These are phyloP conservation scores for Fusarium sp. DNA, from an alignment of 2,329 filamentous ascomycete species.

Conservation along the genomic window DNA sequence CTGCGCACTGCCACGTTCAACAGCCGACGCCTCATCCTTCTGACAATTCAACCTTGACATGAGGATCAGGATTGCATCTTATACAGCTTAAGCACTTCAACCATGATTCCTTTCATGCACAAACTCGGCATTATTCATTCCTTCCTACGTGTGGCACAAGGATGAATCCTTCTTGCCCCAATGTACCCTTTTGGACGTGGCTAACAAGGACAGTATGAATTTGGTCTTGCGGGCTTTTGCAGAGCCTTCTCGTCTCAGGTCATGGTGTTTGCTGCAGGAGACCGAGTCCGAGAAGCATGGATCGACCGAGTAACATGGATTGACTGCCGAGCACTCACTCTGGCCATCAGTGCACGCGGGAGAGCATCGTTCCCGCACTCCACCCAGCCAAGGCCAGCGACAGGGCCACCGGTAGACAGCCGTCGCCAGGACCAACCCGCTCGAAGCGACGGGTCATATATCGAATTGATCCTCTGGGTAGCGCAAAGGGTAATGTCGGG, in stretches of 20 bases:
- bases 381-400: neutral
- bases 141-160: neutral
- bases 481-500: neutral
- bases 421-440: neutral
- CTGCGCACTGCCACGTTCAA: neutral
- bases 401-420: neutral
- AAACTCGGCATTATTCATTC: neutral
- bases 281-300: constrained; percentile 9
- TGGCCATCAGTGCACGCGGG: constrained; percentile 21
- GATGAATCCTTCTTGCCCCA: neutral
- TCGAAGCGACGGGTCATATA: neutral
- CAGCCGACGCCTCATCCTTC: neutral
- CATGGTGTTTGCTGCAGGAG: constrained; percentile 19
- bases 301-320: neutral
- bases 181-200: neutral
- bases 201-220: neutral
- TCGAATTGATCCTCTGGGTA: neutral
- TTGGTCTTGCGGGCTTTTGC: neutral
- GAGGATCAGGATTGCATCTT: constrained; percentile 1
- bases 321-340: neutral
- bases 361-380: constrained; percentile 15
- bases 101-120: neutral
- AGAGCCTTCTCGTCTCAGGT: neutral
- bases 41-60: neutral
- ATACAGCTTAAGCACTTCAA: neutral